phyloP scores from a whole-genome alignment of 352 stramenopile species.

The Phytophthora fragariae region DNA sequence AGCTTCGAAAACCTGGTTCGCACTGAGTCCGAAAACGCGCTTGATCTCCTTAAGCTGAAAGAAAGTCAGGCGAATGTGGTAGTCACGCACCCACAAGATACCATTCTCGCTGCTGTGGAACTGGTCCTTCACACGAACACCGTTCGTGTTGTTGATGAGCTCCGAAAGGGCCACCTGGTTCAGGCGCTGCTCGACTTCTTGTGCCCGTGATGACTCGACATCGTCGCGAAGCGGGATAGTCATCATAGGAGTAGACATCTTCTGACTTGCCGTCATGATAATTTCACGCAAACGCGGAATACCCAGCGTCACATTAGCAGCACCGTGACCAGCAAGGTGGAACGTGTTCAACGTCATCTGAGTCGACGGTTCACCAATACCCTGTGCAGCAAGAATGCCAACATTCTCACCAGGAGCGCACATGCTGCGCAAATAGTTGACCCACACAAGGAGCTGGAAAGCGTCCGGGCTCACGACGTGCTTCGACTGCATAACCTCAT shows the following conservation, averaged over 20 bases:
- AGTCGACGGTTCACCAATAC: conserved; percentile 99
- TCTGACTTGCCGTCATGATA: conserved; percentile 99
- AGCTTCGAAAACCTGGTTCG: conserved; percentile 93
- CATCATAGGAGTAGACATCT: conserved; percentile 99
- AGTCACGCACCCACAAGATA: conserved; percentile 96
- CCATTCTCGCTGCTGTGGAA: conserved; percentile 91
- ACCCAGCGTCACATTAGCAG: conserved; percentile 99
- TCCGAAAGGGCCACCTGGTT: conserved; percentile 95
- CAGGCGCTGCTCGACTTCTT: conserved; percentile 89
- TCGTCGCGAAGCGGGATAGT: conserved; percentile 93
- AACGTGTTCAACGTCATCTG: conserved; percentile 99
- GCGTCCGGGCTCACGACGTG: conserved; percentile 77
- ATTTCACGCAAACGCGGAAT: conserved; percentile 99
- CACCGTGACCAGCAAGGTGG: conserved; percentile 98
- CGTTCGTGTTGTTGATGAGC: conserved; percentile 93
- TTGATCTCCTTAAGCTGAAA: conserved; percentile 95
- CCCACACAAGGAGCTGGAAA: conserved; percentile 96
- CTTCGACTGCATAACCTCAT: conserved; percentile 81
- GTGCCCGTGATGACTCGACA: conserved; percentile 56
- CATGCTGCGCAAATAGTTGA: conserved; percentile 98
- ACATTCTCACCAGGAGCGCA: conserved; percentile 98
- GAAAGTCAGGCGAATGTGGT: conserved; percentile 96
- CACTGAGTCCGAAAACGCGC: conserved; percentile 94
- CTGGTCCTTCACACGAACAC: conserved; percentile 93
- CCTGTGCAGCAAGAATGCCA: conserved; percentile 98